Base-by-base conservation (phyloP, 78 protist species). In the Dictyostelium citrinum region DNA sequence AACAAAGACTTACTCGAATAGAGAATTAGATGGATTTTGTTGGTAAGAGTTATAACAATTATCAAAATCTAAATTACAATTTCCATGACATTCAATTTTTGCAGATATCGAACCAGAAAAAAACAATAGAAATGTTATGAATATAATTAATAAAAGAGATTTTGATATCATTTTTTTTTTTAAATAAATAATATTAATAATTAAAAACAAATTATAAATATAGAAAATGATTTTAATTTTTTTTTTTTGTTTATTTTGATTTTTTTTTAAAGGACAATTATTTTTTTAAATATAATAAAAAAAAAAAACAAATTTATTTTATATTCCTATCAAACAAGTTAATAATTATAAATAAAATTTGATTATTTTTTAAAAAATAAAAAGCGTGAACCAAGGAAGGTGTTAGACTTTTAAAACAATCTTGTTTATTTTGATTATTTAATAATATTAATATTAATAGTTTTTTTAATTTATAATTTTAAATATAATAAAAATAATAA, bases 61-160 rank as follows among this genome's bases (percentile, higher is more conserved):
- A 24, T 74, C 55, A 39, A 39, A 74, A 31, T 74, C 81, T 22
- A 74, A 31, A 31, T 74, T 74, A 74, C 81, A 74, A 31, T 74
- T 74, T n/a, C 58, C n/a, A 22, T 39, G 81, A 35, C 81, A 74
- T 74, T 39, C 81, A 0, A 33, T 14, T 64, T 27, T 64, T 24
- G 72, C 72, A n/a, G 72, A 64, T 0, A 64, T 24, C 0, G 72
- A 64, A 64, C 31, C 6, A 11, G 33, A 64, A 20, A 64, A 64
- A 27, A 64, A 22, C 17, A 61, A 11, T 27, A 64, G 31, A 27
- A 29, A 64, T 12, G 33, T 11, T 24, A 64, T 64, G 31, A 64
- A n/a, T 64, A 24, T 11, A 1, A 27, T 27, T 24, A 64, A 24
- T 20, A 64, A 64, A 20, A 55, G 64, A 55, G 1, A 5, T 55